Evolutionary conservation across 1,284 basidiomycete species (phyloP), one percentile per base, ranked within the genome.

Genomic region (Paramarasmius palmivorus): DNA sequence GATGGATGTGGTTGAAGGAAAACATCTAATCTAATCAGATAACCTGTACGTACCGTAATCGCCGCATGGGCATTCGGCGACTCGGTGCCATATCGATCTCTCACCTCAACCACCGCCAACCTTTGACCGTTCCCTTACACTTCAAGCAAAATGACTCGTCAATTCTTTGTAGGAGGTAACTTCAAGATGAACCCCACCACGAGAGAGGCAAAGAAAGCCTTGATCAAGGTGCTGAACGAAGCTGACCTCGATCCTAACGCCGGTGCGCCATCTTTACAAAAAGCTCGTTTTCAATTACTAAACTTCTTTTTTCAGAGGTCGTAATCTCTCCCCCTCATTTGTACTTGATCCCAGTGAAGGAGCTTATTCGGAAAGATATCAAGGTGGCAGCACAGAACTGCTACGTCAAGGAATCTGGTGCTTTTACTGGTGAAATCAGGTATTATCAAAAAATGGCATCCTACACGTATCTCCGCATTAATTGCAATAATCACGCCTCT

Each of bases 401-500:
- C 63, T 94, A 95, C 80, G 79, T 81, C 71, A 90, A 94, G 73
- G 67, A 82, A 12, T 86, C 84, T 20, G 96, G 96, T 50, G 96
- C 96, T 19, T 99, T 90, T 79, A 99, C 97, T 9, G 96, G 95
- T 54, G 95, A 97, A 73, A 92, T 92, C 74, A 94, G 90, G 90
- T 86, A 53, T 38, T 19, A 2, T 49, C 12, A 35, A n/a, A n/a
- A n/a, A n/a, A 55, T 7, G 34, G 9, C 19, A 22, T 34, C 25
- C 14, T 40, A 32, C 50, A 15, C 42, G 35, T 44, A 54, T 53
- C n/a, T n/a, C n/a, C n/a, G n/a, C n/a, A n/a, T n/a, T n/a, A 20
- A 39, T 52, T 22, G 34, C 49, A 55, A 32, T 26, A 42, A 23
- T 50, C 44, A 35, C 19, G 41, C n/a, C 22, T 40, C 36, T 14